Conservation (phyloP, 2,329 filamentous ascomycete genomes). For the Colletotrichum lupini region DNA sequence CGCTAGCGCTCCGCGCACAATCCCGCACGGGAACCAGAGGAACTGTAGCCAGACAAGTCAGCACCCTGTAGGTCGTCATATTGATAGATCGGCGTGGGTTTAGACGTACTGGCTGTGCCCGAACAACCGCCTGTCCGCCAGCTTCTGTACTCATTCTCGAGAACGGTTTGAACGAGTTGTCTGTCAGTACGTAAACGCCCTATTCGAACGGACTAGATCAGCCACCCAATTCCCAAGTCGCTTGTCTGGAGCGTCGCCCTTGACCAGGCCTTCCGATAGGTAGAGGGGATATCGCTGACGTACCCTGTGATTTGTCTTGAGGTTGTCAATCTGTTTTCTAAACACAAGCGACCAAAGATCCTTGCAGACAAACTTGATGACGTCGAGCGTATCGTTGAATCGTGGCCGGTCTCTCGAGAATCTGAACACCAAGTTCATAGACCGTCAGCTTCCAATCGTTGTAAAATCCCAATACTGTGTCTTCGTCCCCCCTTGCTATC, state of each 20-base stretch:
- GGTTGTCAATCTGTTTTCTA: slow-evolving; percentile 96
- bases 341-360: slow-evolving; percentile 96
- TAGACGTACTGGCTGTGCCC: slow-evolving; percentile 80
- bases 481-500: not conserved
- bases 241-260: not conserved
- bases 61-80: too few relatives aligned
- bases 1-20: slow-evolving; percentile 92
- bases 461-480: not conserved
- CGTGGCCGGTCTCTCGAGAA: slow-evolving; percentile 87
- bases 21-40: slow-evolving; percentile 93
- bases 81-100: not conserved
- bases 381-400: slow-evolving; percentile 91
- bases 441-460: not conserved
- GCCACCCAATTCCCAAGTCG: not conserved
- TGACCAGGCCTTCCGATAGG: not conserved
- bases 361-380: slow-evolving; percentile 99
- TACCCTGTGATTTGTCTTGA: slow-evolving; percentile 97
- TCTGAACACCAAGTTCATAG: slow-evolving; percentile 51
- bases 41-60: slow-evolving; percentile 65
- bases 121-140: slow-evolving; percentile 76
- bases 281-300: slow-evolving; percentile 36
- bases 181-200: slow-evolving; percentile 96
- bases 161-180: slow-evolving; percentile 90
- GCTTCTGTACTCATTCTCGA: slow-evolving; percentile 88
- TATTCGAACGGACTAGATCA: slow-evolving; percentile 44